Conservation (phyloP, 2,329 filamentous ascomycete species). For the Diaporthe australafricana region DNA sequence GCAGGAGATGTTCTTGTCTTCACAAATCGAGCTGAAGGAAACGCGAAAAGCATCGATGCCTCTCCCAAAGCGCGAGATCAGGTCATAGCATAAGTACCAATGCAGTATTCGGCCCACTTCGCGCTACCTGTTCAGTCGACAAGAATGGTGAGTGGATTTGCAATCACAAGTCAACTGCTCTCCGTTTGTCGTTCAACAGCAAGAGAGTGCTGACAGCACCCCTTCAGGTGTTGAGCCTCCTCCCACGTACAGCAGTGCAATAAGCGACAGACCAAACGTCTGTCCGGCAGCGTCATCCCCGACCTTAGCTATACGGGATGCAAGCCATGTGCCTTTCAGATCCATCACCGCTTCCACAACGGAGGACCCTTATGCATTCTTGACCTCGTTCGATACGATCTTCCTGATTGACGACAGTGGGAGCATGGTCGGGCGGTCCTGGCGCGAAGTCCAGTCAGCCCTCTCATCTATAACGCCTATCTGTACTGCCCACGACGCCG, state of each 20-base stretch:
- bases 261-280: constrained; percentile 33
- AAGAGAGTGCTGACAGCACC: not conserved
- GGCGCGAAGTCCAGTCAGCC: constrained; percentile 79
- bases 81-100: no score
- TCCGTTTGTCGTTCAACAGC: no score
- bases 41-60: constrained; percentile 29
- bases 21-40: constrained; percentile 30
- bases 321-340: constrained; percentile 41
- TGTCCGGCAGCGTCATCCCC: constrained; percentile 30
- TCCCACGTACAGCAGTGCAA: constrained; percentile 48
- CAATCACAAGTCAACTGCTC: no score
- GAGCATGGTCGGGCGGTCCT: constrained; percentile 83
- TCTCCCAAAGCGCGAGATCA: no score
- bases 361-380: constrained; percentile 81
- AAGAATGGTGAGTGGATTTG: no score
- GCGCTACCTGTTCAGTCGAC: no score
- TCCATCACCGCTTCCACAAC: constrained; percentile 50
- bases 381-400: constrained; percentile 84
- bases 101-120: no score
- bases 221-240: constrained; percentile 47
- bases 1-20: constrained; percentile 28
- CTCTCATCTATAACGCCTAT: constrained; percentile 82
- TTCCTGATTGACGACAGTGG: constrained; percentile 94
- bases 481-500: constrained; percentile 81
- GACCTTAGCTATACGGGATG: constrained; percentile 30